A percentile compares a stretch with the other conserved stretches of the same genome.
These are phyloP conservation scores for Multifurca ochricompacta DNA, from an alignment of 768 basidiomycete genomes.

Conservation along the genomic window DNA sequence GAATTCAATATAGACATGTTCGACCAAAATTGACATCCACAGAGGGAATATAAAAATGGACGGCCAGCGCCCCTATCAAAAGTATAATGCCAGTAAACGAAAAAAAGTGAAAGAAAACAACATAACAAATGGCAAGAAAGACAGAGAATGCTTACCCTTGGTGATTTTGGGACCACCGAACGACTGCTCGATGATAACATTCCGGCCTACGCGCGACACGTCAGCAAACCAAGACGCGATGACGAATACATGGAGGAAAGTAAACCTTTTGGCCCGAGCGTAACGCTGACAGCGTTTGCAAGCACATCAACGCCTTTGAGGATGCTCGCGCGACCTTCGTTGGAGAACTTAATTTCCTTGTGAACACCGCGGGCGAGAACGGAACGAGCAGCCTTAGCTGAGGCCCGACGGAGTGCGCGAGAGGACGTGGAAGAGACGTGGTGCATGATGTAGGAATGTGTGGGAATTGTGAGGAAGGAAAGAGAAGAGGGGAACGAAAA, in stretches of 20 bases:
- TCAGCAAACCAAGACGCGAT: slow-evolving; percentile 13
- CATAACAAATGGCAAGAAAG: neutral
- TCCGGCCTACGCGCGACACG: slow-evolving; percentile 53
- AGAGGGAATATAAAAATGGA: neutral
- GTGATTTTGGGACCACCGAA: slow-evolving; percentile 92
- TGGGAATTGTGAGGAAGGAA: slow-evolving; percentile 14
- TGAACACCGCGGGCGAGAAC: slow-evolving; percentile 64
- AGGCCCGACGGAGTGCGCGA: slow-evolving; percentile 59
- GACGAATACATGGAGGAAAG: neutral
- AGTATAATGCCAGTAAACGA: no score
- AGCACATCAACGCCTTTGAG: slow-evolving; percentile 94
- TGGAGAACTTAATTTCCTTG: slow-evolving; percentile 97
- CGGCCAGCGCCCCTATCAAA: neutral
- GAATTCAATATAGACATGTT: neutral
- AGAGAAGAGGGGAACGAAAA: slow-evolving; percentile 11
- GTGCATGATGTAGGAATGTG: slow-evolving; percentile 45
- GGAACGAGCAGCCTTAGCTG: slow-evolving; percentile 48
- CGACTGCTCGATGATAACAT: slow-evolving; percentile 96
- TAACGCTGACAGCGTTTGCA: slow-evolving; percentile 94
- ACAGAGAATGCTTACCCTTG: slow-evolving; percentile 52
- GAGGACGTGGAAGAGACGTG: slow-evolving; percentile 60
- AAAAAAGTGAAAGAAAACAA: neutral
- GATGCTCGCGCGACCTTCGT: slow-evolving; percentile 89
- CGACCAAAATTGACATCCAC: neutral
- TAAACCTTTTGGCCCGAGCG: slow-evolving; percentile 90